Evolutionary conservation across 768 basidiomycete species (phyloP).

Genomic region (Hypholoma sublateritium): DNA sequence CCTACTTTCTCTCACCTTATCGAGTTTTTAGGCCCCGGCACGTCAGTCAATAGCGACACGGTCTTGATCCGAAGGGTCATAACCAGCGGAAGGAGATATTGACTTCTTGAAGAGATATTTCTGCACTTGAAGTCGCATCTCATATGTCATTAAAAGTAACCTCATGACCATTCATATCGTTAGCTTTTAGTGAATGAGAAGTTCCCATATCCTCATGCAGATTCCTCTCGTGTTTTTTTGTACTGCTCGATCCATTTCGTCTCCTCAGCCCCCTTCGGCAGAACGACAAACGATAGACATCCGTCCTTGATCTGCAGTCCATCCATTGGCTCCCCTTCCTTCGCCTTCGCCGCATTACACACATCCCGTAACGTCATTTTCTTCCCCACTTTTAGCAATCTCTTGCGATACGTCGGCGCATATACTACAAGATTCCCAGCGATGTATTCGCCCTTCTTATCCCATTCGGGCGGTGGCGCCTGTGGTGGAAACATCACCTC

Average conservation of each 20-base stretch:
- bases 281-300: conserved; percentile 74
- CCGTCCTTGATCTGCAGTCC: conserved; percentile 85
- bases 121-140: not conserved
- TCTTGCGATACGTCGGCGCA: conserved; percentile 72
- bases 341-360: conserved; percentile 58
- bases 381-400: conserved; percentile 88
- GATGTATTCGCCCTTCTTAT: conserved; percentile 64
- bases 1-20: conserved; percentile 18
- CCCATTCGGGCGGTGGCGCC: conserved; percentile 72
- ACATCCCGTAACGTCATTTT: conserved; percentile 86
- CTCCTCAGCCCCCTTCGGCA: conserved; percentile 78
- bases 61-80: not conserved
- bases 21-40: conserved; percentile 7
- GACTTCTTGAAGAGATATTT: not conserved
- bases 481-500: conserved; percentile 80
- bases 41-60: conserved; percentile 8
- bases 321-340: conserved; percentile 61
- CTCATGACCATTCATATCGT: conserved; percentile 1
- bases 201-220: conserved; percentile 10
- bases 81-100: conserved; percentile 6
- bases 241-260: conserved; percentile 86
- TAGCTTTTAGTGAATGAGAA: not conserved
- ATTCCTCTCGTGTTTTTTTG: conserved; percentile 54
- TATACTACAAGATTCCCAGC: conserved; percentile 72
- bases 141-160: conserved; percentile 6